Evolutionary conservation across 768 basidiomycete species (phyloP).

Genomic region (Floccularia luteovirens): DNA sequence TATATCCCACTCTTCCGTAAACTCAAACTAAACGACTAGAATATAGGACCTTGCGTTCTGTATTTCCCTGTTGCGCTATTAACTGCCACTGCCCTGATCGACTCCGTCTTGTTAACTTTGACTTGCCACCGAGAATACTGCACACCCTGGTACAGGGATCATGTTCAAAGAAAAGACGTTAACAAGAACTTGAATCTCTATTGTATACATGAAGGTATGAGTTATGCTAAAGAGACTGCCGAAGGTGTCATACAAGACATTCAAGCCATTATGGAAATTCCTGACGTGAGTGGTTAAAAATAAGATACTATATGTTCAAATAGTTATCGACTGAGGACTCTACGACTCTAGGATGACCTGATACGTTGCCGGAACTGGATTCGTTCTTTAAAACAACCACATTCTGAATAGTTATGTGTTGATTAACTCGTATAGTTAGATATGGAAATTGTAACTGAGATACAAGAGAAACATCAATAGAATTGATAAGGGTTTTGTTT

Average conservation of each 20-base stretch:
- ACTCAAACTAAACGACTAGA: background rate
- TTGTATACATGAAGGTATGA: constrained; percentile 8
- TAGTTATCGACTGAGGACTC: no score
- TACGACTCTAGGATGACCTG: no score
- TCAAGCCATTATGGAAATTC: constrained; percentile 22
- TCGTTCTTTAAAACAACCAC: no score
- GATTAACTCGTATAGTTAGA: no score
- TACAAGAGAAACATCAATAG: no score
- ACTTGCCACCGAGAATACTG: constrained; percentile 25
- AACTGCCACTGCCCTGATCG: constrained; percentile 43
- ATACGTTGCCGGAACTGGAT: no score
- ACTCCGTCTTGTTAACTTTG: constrained; percentile 32
- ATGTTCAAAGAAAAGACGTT: background rate
- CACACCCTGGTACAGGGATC: constrained; percentile 18
- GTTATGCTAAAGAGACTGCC: constrained; percentile 19
- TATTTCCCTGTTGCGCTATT: constrained; percentile 46
- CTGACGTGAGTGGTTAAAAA: constrained; percentile 27
- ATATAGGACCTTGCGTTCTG: constrained; percentile 44
- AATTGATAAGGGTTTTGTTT: no score
- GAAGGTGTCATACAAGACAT: constrained; percentile 30
- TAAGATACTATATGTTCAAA: no score
- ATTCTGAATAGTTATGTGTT: no score
- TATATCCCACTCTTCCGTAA: background rate
- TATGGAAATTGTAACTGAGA: no score
- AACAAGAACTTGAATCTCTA: constrained; percentile 4